Evolutionary conservation across 2,329 filamentous ascomycete species (phyloP).

Genomic region (Pseudogymnoascus sp.): DNA sequence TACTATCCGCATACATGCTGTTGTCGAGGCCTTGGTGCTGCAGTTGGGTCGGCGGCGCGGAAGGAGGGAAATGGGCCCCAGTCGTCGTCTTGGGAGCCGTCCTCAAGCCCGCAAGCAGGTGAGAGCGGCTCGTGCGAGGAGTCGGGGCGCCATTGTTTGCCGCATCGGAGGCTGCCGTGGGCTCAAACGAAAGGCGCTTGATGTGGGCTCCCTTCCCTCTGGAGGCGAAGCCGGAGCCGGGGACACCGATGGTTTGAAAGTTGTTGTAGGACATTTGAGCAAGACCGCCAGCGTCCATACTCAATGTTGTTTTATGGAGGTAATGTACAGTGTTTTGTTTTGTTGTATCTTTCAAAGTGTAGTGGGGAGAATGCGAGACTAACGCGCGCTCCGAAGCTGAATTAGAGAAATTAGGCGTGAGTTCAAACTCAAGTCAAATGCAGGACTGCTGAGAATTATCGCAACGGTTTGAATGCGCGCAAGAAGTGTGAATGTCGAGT

Average conservation of each 20-base stretch:
- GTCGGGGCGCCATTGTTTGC: conserved; percentile 65
- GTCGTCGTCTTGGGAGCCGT: conserved; percentile 83
- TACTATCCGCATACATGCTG: conserved; percentile 28
- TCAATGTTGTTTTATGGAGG: conserved; percentile 14
- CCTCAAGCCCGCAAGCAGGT: conserved; percentile 84
- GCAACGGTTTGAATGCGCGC: neutral
- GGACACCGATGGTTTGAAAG: conserved; percentile 68
- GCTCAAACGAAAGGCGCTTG: conserved; percentile 79
- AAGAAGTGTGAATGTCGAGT: neutral
- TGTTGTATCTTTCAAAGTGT: neutral
- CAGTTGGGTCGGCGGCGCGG: conserved; percentile 52
- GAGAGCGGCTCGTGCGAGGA: conserved; percentile 87
- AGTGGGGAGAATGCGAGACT: neutral
- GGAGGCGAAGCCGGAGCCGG: conserved; percentile 74
- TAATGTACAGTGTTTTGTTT: conserved; percentile 7
- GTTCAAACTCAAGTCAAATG: neutral
- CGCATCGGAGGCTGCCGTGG: conserved; percentile 60
- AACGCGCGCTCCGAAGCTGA: neutral
- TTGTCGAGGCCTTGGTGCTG: conserved; percentile 27
- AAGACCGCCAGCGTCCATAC: conserved; percentile 95
- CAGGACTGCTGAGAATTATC: conserved; percentile 1
- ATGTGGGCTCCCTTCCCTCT: conserved; percentile 74
- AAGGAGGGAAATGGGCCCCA: conserved; percentile 63
- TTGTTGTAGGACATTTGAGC: conserved; percentile 96
- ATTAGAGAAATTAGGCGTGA: conserved; percentile 2